Base-by-base conservation (phyloP, 2,329 filamentous ascomycete species). In the Fusarium sp. region DNA sequence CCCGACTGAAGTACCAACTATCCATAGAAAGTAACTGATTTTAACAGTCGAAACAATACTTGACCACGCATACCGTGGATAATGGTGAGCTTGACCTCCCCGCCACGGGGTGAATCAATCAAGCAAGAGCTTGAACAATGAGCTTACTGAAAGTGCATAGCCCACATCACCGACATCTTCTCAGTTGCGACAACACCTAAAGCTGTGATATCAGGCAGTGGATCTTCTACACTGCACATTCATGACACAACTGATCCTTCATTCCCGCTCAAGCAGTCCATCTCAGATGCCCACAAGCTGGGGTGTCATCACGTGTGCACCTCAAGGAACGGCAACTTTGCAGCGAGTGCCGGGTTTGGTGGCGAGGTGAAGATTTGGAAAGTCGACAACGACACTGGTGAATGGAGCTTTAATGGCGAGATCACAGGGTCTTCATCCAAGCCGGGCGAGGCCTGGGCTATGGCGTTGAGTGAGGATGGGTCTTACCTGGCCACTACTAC, bases 1-100 rank as follows among this genome's bases (percentile, higher is more conserved):
- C 15, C 17, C 42, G 23, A 26, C 10, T 13, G 17, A 42, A 33
- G 4, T 26, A 7, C 12, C 15, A n/a, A 6, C n/a, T 6, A 35
- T 30, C 32, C 5, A 49, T 15, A 17, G 32, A 46, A n/a, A 42
- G 17, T 23, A 45, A 48, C 63, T 70, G 54, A 69, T 48, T 50
- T 50, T 30, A 11, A 64, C 66, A 98, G 96, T 99, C 96, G 60
- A 98, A 98, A 85, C 96, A 98, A 91, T 99, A 98, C 81, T 89
- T 99, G 70, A 97, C 95, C 77, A 92, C 92, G 74, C 93, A 97
- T 81, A 95, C 94, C 45, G 89, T 97, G 80, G 93, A 97, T 80
- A 89, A 94, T 85, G 94, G 93, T 93, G 80, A 80, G 85, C 78
- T 58, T 56, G 42, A 79, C 77, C 79, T 80, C 67, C 74, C 79